Percentiles rank a stretch among this genome's conserved stretches.
Conservation (phyloP, 2,329 filamentous ascomycete species). For the Colletotrichum aenigma region DNA sequence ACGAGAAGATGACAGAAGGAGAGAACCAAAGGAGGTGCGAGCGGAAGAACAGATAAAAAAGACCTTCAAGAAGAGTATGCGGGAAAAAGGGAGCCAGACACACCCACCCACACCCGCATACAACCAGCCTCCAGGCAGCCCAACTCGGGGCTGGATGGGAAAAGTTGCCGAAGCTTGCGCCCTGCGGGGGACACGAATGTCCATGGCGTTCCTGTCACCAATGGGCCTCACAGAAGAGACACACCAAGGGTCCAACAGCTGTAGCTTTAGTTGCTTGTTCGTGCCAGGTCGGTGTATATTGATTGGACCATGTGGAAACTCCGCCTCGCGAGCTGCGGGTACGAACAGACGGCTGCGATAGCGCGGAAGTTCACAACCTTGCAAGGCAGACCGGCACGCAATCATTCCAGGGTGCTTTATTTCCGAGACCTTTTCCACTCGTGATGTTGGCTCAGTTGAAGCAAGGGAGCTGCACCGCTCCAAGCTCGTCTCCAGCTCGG, state of each 20-base stretch:
- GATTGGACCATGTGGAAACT: not conserved
- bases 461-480: not conserved
- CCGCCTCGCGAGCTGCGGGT: slow-evolving; percentile 7
- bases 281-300: not conserved
- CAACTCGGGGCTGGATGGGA: slow-evolving; percentile 2
- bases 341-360: not conserved
- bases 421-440: not conserved
- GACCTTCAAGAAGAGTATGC: not conserved
- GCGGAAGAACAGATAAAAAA: not conserved
- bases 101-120: not conserved
- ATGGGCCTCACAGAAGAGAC: not conserved
- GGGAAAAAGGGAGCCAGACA: slow-evolving; percentile 6
- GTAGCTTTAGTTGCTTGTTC: not conserved
- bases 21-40: not conserved
- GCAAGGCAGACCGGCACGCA: slow-evolving; percentile 4
- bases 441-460: not conserved
- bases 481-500: not conserved
- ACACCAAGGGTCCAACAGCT: not conserved
- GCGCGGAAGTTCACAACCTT: not conserved
- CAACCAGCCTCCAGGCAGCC: not conserved
- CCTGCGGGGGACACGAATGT: not conserved
- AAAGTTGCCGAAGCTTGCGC: not conserved
- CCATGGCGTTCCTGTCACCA: not conserved
- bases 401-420: not conserved
- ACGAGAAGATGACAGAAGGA: not conserved